Percentiles rank a stretch among this genome's conserved stretches.
These are phyloP conservation scores for Viola odorata DNA, from an alignment of 345 rosid genomes.

Conservation along the genomic window DNA sequence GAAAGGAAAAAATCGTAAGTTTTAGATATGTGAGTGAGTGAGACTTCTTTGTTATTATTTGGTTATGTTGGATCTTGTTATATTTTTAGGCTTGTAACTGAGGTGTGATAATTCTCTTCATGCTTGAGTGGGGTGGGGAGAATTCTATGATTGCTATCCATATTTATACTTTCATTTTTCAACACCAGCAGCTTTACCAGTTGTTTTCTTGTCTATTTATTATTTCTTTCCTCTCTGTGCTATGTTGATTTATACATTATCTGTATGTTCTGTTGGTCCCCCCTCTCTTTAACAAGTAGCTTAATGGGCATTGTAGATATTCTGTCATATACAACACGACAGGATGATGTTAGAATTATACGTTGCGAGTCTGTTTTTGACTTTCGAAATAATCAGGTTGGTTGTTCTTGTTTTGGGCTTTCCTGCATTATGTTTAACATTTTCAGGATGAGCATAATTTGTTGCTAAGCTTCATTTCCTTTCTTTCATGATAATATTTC, in stretches of 20 bases:
- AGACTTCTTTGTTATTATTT: no score
- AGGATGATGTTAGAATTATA: slow-evolving; percentile 66
- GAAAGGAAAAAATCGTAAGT: no score
- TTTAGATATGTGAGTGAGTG: no score
- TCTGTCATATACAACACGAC: slow-evolving; percentile 72
- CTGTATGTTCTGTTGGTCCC: not conserved
- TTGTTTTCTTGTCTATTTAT: not conserved
- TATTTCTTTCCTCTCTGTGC: not conserved
- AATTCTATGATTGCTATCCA: no score
- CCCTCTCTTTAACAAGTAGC: slow-evolving; percentile 38
- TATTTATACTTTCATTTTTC: no score
- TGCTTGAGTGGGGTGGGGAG: no score
- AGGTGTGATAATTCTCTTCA: no score
- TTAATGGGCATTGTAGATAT: slow-evolving; percentile 66
- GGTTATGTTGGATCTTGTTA: no score
- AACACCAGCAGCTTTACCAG: no score
- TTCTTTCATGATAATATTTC: slow-evolving; percentile 63
- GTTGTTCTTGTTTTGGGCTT: slow-evolving; percentile 14
- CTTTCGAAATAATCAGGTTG: slow-evolving; percentile 90
- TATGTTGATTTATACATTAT: not conserved
- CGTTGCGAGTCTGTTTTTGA: slow-evolving; percentile 85
- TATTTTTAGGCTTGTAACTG: no score
- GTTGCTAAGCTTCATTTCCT: slow-evolving; percentile 51
- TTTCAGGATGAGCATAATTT: slow-evolving; percentile 2
- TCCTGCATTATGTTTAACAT: not conserved